A percentile compares a stretch with the other conserved stretches of the same genome.
These are phyloP conservation scores for Lactarius sp. DNA, from an alignment of 768 basidiomycete species.

Conservation along the genomic window DNA sequence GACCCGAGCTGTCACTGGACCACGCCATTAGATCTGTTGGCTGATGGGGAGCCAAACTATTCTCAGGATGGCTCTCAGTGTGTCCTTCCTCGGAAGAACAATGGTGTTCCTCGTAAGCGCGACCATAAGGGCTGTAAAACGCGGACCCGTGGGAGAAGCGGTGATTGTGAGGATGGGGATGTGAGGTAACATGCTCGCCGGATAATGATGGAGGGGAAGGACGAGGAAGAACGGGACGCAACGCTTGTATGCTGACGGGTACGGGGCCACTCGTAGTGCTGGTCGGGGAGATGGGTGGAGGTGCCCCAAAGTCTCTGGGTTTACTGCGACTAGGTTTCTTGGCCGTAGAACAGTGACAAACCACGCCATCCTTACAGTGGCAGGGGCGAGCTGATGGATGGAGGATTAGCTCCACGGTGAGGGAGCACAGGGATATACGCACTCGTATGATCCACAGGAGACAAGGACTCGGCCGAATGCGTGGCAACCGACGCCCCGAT, in stretches of 20 bases:
- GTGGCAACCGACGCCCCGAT: conserved; percentile 59
- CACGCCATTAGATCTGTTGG: conserved; percentile 18
- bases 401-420: not conserved
- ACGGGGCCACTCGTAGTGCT: conserved; percentile 18
- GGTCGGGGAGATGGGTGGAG: conserved; percentile 19
- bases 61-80: conserved; percentile 11
- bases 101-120: conserved; percentile 51
- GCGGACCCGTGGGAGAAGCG: conserved; percentile 40
- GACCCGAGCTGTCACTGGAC: conserved; percentile 20
- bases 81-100: conserved; percentile 34
- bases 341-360: conserved; percentile 18
- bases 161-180: conserved; percentile 39
- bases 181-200: conserved; percentile 41
- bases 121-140: conserved; percentile 61
- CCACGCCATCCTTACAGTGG: conserved; percentile 33
- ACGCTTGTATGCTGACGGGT: conserved; percentile 26
- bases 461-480: conserved; percentile 43
- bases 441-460: conserved; percentile 57
- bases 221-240: conserved; percentile 68
- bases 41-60: conserved; percentile 2
- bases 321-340: conserved; percentile 12
- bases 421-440: not conserved
- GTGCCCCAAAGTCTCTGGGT: conserved; percentile 1
- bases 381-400: conserved; percentile 27
- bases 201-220: conserved; percentile 34